Evolutionary conservation across 192 early-diverging fungal species (phyloP).

Genomic region (Coemansia sp.): DNA sequence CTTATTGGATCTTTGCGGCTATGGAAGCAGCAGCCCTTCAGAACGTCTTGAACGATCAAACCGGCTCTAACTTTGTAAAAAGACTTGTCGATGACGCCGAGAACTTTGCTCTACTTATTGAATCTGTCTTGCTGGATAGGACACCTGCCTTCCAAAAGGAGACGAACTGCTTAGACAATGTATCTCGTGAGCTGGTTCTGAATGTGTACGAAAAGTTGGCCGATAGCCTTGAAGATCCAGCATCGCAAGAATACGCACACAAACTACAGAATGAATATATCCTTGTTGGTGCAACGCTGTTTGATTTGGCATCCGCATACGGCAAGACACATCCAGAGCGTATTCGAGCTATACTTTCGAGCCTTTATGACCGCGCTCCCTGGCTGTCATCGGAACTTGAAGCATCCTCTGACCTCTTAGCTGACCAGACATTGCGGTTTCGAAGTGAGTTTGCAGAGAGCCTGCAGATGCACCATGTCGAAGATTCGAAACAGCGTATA

Average conservation of each 20-base stretch:
- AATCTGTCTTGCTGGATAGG: constrained; percentile 22
- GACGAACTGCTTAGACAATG: not conserved
- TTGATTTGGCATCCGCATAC: constrained; percentile 58
- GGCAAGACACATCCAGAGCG: constrained; percentile 43
- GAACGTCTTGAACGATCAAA: constrained; percentile 21
- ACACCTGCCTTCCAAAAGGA: not conserved
- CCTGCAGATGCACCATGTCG: not conserved
- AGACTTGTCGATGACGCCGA: constrained; percentile 27
- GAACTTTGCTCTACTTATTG: constrained; percentile 9
- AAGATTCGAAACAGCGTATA: constrained; percentile 14
- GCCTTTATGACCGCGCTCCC: constrained; percentile 51
- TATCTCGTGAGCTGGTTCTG: constrained; percentile 22
- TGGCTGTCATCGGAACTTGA: constrained; percentile 55
- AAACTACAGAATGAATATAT: constrained; percentile 34
- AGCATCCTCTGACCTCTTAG: constrained; percentile 42
- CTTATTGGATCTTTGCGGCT: not conserved
- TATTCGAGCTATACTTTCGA: constrained; percentile 35
- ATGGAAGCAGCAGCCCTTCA: constrained; percentile 4
- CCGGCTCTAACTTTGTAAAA: constrained; percentile 27
- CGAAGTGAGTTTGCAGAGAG: constrained; percentile 39
- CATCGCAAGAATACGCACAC: constrained; percentile 19
- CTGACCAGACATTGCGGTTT: constrained; percentile 54
- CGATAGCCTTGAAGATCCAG: constrained; percentile 31
- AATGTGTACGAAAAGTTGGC: constrained; percentile 38
- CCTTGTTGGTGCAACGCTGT: constrained; percentile 52